phyloP scores from a whole-genome alignment of 108 stramenopile genomes.

The Skeletonema marinoi region DNA sequence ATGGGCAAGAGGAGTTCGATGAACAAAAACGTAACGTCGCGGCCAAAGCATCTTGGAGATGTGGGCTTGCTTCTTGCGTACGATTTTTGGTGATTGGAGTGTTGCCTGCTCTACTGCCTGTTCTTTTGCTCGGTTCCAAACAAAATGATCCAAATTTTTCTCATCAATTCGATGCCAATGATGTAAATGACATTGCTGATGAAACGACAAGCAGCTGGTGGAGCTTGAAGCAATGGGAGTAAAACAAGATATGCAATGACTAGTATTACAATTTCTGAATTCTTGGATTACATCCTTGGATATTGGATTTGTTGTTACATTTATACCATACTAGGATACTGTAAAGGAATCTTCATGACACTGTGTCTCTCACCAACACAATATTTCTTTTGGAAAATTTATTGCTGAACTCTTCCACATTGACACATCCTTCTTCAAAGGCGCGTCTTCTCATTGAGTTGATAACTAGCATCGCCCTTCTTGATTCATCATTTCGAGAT shows the following conservation, averaged over 20 bases:
- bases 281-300: not conserved
- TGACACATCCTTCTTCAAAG: constrained; percentile 17
- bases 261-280: not conserved
- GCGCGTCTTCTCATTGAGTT: constrained; percentile 32
- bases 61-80: not conserved
- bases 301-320: not conserved
- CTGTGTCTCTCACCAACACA: constrained; percentile 12
- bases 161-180: not conserved
- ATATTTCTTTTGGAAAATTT: constrained; percentile 32
- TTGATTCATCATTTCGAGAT: constrained; percentile 9
- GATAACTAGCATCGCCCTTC: constrained; percentile 33
- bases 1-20: not conserved
- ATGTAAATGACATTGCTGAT: not conserved
- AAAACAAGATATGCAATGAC: not conserved
- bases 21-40: not conserved
- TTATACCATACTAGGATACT: not conserved
- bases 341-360: not conserved
- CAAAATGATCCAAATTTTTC: not conserved
- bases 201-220: not conserved
- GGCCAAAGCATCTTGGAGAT: not conserved
- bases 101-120: not conserved
- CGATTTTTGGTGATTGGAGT: not conserved
- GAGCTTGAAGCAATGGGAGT: not conserved
- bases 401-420: constrained; percentile 26
- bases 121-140: not conserved